These are phyloP conservation scores for Aspergillus campestris DNA, from an alignment of 495 filamentous ascomycete species.

Conservation along the genomic window DNA sequence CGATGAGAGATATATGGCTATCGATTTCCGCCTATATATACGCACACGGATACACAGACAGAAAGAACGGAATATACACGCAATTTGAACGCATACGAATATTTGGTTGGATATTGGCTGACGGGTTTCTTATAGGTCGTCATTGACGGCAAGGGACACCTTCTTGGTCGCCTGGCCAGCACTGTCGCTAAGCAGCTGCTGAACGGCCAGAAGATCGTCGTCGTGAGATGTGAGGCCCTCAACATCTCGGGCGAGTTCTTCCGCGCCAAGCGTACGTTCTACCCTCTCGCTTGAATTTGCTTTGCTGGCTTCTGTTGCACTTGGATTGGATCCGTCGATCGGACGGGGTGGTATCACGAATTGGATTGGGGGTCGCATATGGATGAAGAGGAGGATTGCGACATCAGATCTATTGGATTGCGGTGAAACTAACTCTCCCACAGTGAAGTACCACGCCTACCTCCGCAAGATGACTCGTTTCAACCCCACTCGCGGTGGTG, in stretches of 20 bases:
- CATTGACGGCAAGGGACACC: constrained; percentile 99
- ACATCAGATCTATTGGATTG: no score
- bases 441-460: constrained; percentile 99
- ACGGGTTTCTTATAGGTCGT: constrained; percentile 58
- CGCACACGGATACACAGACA: no score
- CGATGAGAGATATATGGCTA: not conserved
- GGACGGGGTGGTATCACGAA: not conserved
- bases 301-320: constrained; percentile 3
- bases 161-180: constrained; percentile 96
- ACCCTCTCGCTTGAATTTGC: constrained; percentile 10
- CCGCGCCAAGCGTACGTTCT: constrained; percentile 93
- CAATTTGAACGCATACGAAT: no score
- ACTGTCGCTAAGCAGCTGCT: constrained; percentile 99
- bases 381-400: no score
- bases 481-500: constrained; percentile 96
- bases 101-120: constrained; percentile 2
- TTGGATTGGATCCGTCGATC: not conserved
- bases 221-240: constrained; percentile 96
- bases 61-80: no score
- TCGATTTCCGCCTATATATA: no score
- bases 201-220: constrained; percentile 97
- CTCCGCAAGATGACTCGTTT: constrained; percentile 99
- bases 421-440: constrained; percentile 10
- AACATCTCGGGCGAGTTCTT: constrained; percentile 99
- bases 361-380: no score